phyloP scores from a whole-genome alignment of 345 rosid genomes.

The Euphorbia tirucalli region DNA sequence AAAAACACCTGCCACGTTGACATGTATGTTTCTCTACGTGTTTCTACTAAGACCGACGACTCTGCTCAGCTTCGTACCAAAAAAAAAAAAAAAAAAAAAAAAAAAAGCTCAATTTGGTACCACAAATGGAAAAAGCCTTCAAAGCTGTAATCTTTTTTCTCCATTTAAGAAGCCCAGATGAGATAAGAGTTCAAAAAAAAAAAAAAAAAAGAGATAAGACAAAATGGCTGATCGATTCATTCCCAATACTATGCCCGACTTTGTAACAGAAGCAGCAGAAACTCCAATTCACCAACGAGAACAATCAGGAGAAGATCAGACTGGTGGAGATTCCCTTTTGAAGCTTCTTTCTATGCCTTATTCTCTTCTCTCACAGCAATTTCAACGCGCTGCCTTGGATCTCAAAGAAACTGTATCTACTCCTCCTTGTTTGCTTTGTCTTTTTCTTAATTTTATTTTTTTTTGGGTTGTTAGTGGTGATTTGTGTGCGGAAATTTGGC shows the following conservation, averaged over 20 bases:
- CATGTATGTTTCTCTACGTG: neutral
- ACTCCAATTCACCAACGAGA: neutral
- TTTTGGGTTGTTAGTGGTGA: neutral
- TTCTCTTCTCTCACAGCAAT: constrained; percentile 48
- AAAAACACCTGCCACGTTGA: neutral
- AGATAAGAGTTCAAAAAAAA: neutral
- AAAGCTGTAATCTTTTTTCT: neutral
- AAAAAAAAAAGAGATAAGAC: no score
- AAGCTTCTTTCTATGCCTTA: constrained; percentile 66
- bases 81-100: no score
- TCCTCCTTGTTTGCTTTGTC: neutral
- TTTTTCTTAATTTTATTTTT: neutral
- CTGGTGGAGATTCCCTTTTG: constrained; percentile 43
- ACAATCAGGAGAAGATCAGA: neutral
- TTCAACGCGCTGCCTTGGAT: constrained; percentile 60
- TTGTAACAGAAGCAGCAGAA: constrained; percentile 33
- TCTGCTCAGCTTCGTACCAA: neutral
- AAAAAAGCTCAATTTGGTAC: no score
- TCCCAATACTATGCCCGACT: constrained; percentile 55
- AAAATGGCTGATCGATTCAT: constrained; percentile 70
- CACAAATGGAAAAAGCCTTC: neutral
- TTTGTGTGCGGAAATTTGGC: neutral
- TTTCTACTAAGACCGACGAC: neutral
- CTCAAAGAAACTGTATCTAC: constrained; percentile 69
- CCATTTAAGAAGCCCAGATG: neutral